phyloP scores from a whole-genome alignment of 139 green algal species.

The Trebouxia sp. region DNA sequence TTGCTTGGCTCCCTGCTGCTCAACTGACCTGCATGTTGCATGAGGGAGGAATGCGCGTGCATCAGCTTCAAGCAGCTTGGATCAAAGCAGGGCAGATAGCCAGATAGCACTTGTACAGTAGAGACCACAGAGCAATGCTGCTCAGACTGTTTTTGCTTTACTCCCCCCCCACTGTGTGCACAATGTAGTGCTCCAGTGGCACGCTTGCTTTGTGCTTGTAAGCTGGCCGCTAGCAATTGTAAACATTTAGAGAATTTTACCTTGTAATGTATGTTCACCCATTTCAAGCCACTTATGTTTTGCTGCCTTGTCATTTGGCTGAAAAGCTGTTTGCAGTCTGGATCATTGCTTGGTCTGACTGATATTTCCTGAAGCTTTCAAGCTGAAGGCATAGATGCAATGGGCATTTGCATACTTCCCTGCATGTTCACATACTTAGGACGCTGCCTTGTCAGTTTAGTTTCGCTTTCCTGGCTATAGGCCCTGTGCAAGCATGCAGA shows the following conservation, averaged over 20 bases:
- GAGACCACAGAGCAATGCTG: no score
- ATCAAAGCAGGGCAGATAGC: no score
- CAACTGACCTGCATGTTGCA: conserved; percentile 15
- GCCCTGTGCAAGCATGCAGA: no score
- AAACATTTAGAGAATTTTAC: background rate
- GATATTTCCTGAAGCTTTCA: no score
- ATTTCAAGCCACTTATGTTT: no score
- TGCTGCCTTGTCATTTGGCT: no score
- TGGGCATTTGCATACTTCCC: background rate
- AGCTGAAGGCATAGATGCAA: no score
- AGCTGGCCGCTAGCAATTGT: background rate
- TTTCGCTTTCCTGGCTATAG: background rate
- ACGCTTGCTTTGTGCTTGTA: background rate
- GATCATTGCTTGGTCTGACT: no score
- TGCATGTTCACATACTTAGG: background rate
- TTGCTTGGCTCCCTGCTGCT: conserved; percentile 13
- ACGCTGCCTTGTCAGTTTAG: background rate
- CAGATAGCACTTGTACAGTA: no score
- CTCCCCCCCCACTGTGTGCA: background rate
- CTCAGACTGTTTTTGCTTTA: no score
- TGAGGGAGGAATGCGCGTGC: conserved; percentile 17
- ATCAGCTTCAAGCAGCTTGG: background rate
- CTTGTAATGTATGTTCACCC: no score
- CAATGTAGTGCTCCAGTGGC: conserved; percentile 17
- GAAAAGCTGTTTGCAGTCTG: no score